Evolutionary conservation across 192 early-diverging fungal genomes (phyloP), one percentile per base, ranked within the genome.

Genomic region (Coemansia sp.): DNA sequence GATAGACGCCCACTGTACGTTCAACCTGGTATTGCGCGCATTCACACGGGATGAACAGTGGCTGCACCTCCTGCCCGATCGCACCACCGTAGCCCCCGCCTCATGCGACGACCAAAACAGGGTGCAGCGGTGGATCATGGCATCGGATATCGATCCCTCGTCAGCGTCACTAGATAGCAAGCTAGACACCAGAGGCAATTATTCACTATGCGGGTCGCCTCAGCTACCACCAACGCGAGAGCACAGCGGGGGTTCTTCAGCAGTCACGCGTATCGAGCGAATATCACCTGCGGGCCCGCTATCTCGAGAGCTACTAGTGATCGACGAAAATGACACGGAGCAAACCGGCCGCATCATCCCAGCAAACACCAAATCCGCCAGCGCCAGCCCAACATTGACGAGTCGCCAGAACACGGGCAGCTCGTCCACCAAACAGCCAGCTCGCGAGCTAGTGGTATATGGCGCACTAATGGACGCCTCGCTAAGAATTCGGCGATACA

Each of bases 1-100:
- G 31, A 79, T 84, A 3, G 82, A 84, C 31, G 68, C 73, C 0
- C 77, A 79, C 52, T 70, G 74, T 36, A 71, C 73, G 13, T 84
- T 84, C 47, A 84, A 84, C 47, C 57, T 73, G 11, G 36, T 79
- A 0, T 16, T 84, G 6, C 73, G 70, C 11, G 77, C 74, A 0
- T 73, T 76, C 33, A 74, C 70, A 2, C 21, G 70, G 18, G 20
- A 70, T 20, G 79, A 81, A 21, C 41, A 20, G 3, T 81, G 79
- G 79, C 37, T 81, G 4, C 10, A 41, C 2, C 41, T 66, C 16
- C 16, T 75, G 36, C 65, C 69, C 14, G 77, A 80, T 45, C 55
- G 62, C 13, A 62, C 65, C 0, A n/a, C 28, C 13, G 28, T 80
- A 4, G 26, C 39, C 18, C 68, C 77, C 1, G 61, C 67, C 14